Base-by-base conservation (phyloP, 2,329 filamentous ascomycete species). In the Apiospora pterosperma region DNA sequence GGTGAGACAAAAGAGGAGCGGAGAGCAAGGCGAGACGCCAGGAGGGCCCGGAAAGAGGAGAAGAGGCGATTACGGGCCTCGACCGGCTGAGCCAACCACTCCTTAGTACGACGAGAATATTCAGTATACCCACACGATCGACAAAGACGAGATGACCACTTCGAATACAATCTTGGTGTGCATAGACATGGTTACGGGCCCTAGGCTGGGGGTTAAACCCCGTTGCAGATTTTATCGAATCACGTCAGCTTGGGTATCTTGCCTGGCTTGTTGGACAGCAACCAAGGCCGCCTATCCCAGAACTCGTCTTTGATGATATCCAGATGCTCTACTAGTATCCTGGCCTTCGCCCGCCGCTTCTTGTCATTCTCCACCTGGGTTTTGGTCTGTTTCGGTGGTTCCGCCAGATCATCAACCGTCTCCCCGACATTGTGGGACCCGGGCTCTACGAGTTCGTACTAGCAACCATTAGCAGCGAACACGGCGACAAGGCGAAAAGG, bases 251-350 rank as follows among this genome's bases (percentile, higher is more conserved):
- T 88, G n/a, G 88, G 88, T 70, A 90, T 81, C 72, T 86, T 90
- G 25, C 90, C 90, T 5, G 90, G 90, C 76, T 88, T 91, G 68
- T 90, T 90, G 1, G 90, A 92, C 62, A 94, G 75, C 64, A 96
- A 83, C 92, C 94, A 98, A 1, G 94, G 93, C 74, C 94, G 84
- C 71, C 84, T 85, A 68, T 92, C 85, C 96, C 96, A 99, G 75
- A 99, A 99, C 4, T 92, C 91, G 77, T 98, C 92, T 72, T 91
- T 93, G 78, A 99, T 98, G 72, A 99, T 92, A 79, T 99, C 96
- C 66, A 96, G 79, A 80, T 98, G 93, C 74, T 94, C 90, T 41
- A 96, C 84, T 39, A 92, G 86, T 58, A 99, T 89, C 62, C 85
- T 85, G 0, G 93, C 94, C 77, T 97, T 97, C 65, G 86, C 84